Percentiles rank a stretch among this genome's conserved stretches.
Conservation (phyloP, 2,329 filamentous ascomycete genomes). For the Colletotrichum sp. region DNA sequence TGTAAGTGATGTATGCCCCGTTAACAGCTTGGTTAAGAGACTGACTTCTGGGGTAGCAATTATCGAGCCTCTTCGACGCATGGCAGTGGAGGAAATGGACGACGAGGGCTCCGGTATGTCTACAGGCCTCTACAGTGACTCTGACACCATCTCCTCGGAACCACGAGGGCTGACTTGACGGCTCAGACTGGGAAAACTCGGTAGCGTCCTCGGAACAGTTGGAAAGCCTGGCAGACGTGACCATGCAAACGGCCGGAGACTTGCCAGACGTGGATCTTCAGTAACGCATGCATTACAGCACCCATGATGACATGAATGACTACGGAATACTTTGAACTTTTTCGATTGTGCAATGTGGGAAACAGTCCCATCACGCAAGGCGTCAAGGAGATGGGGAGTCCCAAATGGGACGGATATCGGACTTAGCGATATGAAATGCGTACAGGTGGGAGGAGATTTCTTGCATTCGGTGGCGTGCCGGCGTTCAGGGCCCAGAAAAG, state of each 20-base stretch:
- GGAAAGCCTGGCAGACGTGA: conserved; percentile 53
- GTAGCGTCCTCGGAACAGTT: conserved; percentile 59
- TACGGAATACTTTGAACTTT: neutral
- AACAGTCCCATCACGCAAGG: conserved; percentile 12
- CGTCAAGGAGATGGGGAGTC: conserved; percentile 10
- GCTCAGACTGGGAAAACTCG: conserved; percentile 60
- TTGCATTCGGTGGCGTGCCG: conserved; percentile 13
- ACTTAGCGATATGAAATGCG: neutral
- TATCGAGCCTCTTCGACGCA: conserved; percentile 51
- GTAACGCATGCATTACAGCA: conserved; percentile 17
- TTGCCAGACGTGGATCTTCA: conserved; percentile 38
- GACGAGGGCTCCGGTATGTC: conserved; percentile 65
- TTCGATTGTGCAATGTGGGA: conserved; percentile 2
- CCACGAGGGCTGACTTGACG: conserved; percentile 36
- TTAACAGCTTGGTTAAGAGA: neutral
- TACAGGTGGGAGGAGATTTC: conserved; percentile 4
- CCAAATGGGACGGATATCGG: neutral
- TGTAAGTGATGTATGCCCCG: conserved; percentile 37
- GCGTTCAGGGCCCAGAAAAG: conserved; percentile 9
- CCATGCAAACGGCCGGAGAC: conserved; percentile 46
- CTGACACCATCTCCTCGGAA: conserved; percentile 36
- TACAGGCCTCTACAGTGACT: conserved; percentile 34
- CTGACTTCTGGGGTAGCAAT: conserved; percentile 35
- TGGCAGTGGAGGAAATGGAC: conserved; percentile 63
- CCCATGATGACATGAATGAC: conserved; percentile 18